Percentiles rank a stretch among this genome's conserved stretches.
These are phyloP conservation scores for Exobasidium rhododendri DNA, from an alignment of 1,284 basidiomycete species.

Conservation along the genomic window DNA sequence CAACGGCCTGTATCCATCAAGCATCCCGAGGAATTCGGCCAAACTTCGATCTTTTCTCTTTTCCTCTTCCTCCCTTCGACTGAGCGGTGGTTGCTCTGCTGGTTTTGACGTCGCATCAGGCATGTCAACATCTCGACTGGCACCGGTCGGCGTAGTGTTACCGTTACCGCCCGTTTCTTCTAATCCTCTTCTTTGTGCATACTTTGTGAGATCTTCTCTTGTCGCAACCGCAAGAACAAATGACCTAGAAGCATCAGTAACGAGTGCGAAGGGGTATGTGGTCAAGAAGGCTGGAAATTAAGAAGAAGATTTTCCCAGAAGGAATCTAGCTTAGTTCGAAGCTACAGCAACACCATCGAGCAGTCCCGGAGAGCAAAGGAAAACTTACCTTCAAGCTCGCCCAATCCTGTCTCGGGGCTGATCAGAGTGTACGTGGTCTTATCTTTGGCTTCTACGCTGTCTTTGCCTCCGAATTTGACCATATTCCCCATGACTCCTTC, in stretches of 20 bases:
- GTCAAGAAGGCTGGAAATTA: slow-evolving; percentile 33
- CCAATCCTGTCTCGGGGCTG: slow-evolving; percentile 46
- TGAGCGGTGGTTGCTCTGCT: slow-evolving; percentile 28
- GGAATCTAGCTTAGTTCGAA: no score
- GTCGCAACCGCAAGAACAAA: slow-evolving; percentile 47
- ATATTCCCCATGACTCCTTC: slow-evolving; percentile 32
- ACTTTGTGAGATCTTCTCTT: slow-evolving; percentile 43
- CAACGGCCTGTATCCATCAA: slow-evolving; percentile 94
- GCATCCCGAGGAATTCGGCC: slow-evolving; percentile 89
- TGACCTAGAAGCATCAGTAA: slow-evolving; percentile 43
- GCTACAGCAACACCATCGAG: no score
- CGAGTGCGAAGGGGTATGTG: slow-evolving; percentile 45
- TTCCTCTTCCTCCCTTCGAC: slow-evolving; percentile 66
- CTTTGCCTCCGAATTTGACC: slow-evolving; percentile 33
- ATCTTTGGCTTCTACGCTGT: slow-evolving; percentile 11
- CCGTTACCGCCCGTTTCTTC: slow-evolving; percentile 12
- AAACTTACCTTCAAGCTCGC: slow-evolving; percentile 37
- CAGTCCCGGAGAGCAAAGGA: slow-evolving; percentile 2
- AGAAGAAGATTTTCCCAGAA: slow-evolving; percentile 13
- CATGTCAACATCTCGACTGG: slow-evolving; percentile 11
- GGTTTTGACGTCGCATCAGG: slow-evolving; percentile 6
- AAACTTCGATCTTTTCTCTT: slow-evolving; percentile 73
- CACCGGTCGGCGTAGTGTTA: slow-evolving; percentile 10
- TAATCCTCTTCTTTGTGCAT: slow-evolving; percentile 33
- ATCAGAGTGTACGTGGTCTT: slow-evolving; percentile 41